Evolutionary conservation across 2,329 filamentous ascomycete species (phyloP).

Genomic region (Alternaria conjuncta): DNA sequence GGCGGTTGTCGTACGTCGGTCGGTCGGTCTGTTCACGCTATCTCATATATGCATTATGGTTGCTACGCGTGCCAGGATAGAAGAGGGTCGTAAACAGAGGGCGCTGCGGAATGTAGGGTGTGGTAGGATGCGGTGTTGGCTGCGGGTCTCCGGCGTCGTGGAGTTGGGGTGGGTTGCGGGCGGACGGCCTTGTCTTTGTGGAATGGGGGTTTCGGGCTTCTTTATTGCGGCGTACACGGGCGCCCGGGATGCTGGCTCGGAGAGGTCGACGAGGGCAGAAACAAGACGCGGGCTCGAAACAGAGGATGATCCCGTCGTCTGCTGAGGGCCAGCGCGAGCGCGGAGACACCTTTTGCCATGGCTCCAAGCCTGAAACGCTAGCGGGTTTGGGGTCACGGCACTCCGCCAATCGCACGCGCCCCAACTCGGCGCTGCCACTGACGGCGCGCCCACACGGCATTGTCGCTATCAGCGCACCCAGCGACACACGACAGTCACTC

Average conservation of each 20-base stretch:
- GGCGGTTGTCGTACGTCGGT: background rate
- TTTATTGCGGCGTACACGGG: conserved; percentile 20
- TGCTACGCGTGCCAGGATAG: conserved; percentile 2
- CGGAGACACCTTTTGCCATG: conserved; percentile 18
- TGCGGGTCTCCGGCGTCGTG: conserved; percentile 11
- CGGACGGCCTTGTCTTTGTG: conserved; percentile 12
- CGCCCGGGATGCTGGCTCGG: conserved; percentile 2
- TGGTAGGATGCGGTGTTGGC: background rate
- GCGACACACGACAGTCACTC: background rate
- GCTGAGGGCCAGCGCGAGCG: conserved; percentile 13
- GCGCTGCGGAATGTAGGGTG: background rate
- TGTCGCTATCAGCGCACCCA: background rate
- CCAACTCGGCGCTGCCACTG: background rate
- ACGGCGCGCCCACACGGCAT: conserved; percentile 1
- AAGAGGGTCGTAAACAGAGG: conserved; percentile 11
- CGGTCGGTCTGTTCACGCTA: conserved; percentile 6
- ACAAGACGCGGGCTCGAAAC: conserved; percentile 27
- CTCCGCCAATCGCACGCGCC: conserved; percentile 7
- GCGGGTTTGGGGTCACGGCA: conserved; percentile 9
- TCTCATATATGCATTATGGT: conserved; percentile 27
- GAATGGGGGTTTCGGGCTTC: conserved; percentile 14
- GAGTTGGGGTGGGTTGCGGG: conserved; percentile 4
- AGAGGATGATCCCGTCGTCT: conserved; percentile 8
- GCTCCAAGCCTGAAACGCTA: conserved; percentile 20
- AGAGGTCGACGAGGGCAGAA: conserved; percentile 3